phyloP scores from a whole-genome alignment of 2,329 filamentous ascomycete species.

The Penicillium fuscoglaucum region DNA sequence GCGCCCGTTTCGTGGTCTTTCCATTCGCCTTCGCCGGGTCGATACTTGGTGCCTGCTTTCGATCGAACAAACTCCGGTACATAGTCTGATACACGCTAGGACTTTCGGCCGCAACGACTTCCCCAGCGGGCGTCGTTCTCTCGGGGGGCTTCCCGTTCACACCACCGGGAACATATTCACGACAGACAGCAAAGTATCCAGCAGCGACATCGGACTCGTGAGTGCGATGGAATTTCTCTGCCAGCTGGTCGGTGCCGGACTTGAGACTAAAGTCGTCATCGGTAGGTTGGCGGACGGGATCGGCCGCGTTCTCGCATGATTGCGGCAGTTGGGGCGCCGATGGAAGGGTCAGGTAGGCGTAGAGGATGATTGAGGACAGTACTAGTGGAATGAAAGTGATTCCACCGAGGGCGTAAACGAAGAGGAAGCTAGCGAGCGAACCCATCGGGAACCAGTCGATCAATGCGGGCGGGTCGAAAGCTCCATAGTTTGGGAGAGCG shows the following conservation, averaged over 20 bases:
- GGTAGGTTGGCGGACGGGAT: slow-evolving; percentile 52
- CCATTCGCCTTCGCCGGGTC: slow-evolving; percentile 52
- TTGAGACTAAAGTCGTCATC: slow-evolving; percentile 68
- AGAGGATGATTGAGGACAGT: slow-evolving; percentile 59
- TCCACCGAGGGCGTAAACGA: slow-evolving; percentile 81
- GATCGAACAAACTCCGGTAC: slow-evolving; percentile 94
- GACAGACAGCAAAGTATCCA: slow-evolving; percentile 91
- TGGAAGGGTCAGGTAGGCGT: slow-evolving; percentile 70
- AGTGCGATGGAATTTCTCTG: slow-evolving; percentile 61
- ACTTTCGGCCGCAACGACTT: slow-evolving; percentile 74
- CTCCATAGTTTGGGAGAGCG: slow-evolving; percentile 33
- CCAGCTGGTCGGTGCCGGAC: slow-evolving; percentile 58
- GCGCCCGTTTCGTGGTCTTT: slow-evolving; percentile 60
- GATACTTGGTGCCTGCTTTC: slow-evolving; percentile 62
- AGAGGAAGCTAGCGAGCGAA: slow-evolving; percentile 58
- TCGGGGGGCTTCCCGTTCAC: slow-evolving; percentile 92
- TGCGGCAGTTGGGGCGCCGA: slow-evolving; percentile 28
- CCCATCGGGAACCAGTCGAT: slow-evolving; percentile 42
- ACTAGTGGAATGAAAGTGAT: slow-evolving; percentile 82
- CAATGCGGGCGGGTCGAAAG: slow-evolving; percentile 32
- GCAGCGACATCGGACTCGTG: slow-evolving; percentile 77
- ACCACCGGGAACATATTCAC: slow-evolving; percentile 87
- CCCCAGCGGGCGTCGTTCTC: slow-evolving; percentile 75
- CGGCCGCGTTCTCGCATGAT: slow-evolving; percentile 40
- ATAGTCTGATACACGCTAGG: slow-evolving; percentile 97